These are phyloP conservation scores for Hamigera avellanea DNA, from an alignment of 495 filamentous ascomycete genomes.

Conservation along the genomic window DNA sequence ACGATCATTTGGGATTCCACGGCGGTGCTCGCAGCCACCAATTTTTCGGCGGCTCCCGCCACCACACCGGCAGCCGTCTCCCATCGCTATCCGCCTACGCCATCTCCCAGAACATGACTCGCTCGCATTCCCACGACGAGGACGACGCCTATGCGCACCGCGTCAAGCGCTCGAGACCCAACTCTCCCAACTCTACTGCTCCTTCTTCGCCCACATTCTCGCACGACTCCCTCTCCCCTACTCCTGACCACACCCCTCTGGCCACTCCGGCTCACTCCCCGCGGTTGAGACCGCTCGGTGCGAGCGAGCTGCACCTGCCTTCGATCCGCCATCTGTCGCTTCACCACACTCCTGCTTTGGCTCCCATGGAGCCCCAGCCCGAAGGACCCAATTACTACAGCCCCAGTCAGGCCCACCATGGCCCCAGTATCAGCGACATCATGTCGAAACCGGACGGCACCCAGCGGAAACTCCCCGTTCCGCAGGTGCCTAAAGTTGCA, in stretches of 20 bases:
- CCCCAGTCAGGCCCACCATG: constrained; percentile 38
- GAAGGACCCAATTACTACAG: constrained; percentile 48
- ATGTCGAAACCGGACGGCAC: constrained; percentile 77
- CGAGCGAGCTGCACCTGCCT: constrained; percentile 65
- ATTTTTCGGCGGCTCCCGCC: constrained; percentile 43
- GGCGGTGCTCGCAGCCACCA: constrained; percentile 31
- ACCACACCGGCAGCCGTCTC: constrained; percentile 46
- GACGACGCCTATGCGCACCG: constrained; percentile 57
- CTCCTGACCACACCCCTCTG: constrained; percentile 91
- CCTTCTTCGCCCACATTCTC: constrained; percentile 98
- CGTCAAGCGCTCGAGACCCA: constrained; percentile 79
- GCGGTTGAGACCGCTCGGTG: constrained; percentile 65
- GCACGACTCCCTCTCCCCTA: constrained; percentile 89
- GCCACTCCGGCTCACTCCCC: constrained; percentile 95
- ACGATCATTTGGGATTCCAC: constrained; percentile 43
- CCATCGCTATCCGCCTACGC: constrained; percentile 78
- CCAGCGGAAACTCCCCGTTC: constrained; percentile 91
- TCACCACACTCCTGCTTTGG: constrained; percentile 77
- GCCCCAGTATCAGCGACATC: constrained; percentile 81
- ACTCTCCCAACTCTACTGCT: constrained; percentile 87
- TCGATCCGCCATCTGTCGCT: constrained; percentile 81
- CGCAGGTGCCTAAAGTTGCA: constrained; percentile 74
- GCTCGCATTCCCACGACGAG: constrained; percentile 82
- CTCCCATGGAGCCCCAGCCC: constrained; percentile 77
- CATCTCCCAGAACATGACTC: constrained; percentile 70